phyloP scores from a whole-genome alignment of 768 basidiomycete genomes.

The Chalciporus piperatus region DNA sequence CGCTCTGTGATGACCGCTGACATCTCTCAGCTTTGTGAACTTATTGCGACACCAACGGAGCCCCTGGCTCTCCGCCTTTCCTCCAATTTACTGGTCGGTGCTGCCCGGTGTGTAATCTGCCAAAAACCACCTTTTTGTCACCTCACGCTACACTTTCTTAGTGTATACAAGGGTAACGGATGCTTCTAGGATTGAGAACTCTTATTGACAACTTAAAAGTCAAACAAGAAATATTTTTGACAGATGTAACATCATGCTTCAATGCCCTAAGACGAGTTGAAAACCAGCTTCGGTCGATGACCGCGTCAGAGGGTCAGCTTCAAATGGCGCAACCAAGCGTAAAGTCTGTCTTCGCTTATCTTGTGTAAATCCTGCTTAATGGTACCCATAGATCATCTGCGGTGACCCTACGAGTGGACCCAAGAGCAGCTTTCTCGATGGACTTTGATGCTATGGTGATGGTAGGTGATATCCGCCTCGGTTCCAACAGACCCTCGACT shows the following conservation, averaged over 20 bases:
- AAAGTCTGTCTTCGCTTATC: conserved; percentile 42
- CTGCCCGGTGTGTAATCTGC: conserved; percentile 62
- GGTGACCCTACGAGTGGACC: conserved; percentile 54
- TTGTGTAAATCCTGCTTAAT: not conserved
- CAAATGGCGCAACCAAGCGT: conserved; percentile 70
- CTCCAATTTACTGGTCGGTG: conserved; percentile 87
- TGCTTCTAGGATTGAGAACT: not conserved
- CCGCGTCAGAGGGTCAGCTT: conserved; percentile 48
- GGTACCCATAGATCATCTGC: conserved; percentile 40
- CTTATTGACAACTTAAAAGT: conserved; percentile 41
- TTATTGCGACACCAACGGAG: conserved; percentile 80
- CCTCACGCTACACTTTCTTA: conserved; percentile 17
- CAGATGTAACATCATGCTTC: conserved; percentile 78
- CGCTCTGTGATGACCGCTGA: conserved; percentile 84
- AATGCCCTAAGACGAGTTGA: conserved; percentile 76
- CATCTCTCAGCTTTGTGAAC: conserved; percentile 73
- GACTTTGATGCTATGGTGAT: conserved; percentile 67
- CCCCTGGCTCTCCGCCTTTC: conserved; percentile 85
- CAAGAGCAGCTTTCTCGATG: conserved; percentile 44
- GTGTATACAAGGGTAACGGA: conserved; percentile 47
- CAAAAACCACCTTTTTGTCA: not conserved
- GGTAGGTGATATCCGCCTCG: conserved; percentile 36
- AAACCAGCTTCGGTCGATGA: conserved; percentile 53
- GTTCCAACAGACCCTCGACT: not conserved
- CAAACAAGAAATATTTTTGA: conserved; percentile 80